phyloP scores from a whole-genome alignment of 2,329 filamentous ascomycete species.

The Albifimbria verrucaria region DNA sequence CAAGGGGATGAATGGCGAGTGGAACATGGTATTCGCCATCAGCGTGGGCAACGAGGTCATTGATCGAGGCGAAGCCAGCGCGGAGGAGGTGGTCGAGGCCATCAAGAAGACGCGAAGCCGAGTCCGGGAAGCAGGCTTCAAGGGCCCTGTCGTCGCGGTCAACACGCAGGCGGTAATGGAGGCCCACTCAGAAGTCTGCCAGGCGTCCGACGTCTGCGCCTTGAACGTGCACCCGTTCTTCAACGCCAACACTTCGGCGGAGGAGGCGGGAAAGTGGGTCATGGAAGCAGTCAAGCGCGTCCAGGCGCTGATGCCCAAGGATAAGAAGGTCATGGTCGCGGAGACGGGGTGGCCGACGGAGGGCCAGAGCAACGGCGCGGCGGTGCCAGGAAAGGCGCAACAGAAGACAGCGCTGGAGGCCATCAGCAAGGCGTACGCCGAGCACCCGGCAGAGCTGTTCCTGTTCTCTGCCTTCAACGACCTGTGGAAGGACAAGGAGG shows the following conservation, averaged over 20 bases:
- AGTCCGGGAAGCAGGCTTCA: slow-evolving; percentile 62
- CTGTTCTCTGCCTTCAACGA: slow-evolving; percentile 81
- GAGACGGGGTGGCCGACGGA: slow-evolving; percentile 82
- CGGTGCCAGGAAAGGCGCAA: slow-evolving; percentile 65
- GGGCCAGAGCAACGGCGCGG: slow-evolving; percentile 61
- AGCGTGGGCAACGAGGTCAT: slow-evolving; percentile 80
- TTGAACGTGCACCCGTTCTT: slow-evolving; percentile 86
- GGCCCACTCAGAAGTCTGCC: slow-evolving; percentile 65
- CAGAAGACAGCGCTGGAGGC: slow-evolving; percentile 64
- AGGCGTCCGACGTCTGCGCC: slow-evolving; percentile 72
- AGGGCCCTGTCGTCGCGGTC: slow-evolving; percentile 72
- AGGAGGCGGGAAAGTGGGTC: slow-evolving; percentile 66
- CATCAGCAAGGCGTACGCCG: slow-evolving; percentile 57
- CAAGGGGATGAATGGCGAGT: slow-evolving; percentile 57
- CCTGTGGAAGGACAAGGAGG: slow-evolving; percentile 67
- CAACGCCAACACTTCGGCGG: slow-evolving; percentile 58
- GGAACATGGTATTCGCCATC: slow-evolving; percentile 67
- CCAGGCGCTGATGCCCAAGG: slow-evolving; percentile 36
- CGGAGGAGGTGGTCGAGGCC: slow-evolving; percentile 52
- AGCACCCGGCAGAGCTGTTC: slow-evolving; percentile 52
- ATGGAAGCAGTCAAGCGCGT: slow-evolving; percentile 48
- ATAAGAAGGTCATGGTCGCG: slow-evolving; percentile 67
- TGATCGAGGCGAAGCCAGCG: slow-evolving; percentile 56
- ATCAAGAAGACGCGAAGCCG: slow-evolving; percentile 54
- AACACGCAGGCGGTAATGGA: slow-evolving; percentile 73